These are phyloP conservation scores for Penicillium steckii DNA, from an alignment of 495 filamentous ascomycete genomes.

Conservation along the genomic window DNA sequence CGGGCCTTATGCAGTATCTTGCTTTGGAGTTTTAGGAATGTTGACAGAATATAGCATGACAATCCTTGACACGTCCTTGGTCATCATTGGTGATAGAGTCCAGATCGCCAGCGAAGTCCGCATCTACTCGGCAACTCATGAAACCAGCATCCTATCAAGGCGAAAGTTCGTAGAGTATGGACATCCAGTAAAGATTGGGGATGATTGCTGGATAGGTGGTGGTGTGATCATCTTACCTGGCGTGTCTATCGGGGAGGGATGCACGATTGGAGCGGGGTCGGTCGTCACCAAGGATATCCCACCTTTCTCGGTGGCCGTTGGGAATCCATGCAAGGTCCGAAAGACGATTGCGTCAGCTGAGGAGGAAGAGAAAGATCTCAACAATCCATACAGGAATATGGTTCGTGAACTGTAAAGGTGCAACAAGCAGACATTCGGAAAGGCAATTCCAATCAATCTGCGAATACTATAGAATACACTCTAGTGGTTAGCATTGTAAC, in stretches of 20 bases:
- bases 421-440: no score
- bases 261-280: slow-evolving; percentile 39
- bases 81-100: slow-evolving; percentile 70
- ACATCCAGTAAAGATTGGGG: slow-evolving; percentile 65
- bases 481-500: no score
- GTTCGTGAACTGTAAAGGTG: not conserved
- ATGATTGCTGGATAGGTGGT: slow-evolving; percentile 83
- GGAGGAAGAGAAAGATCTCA: slow-evolving; percentile 19
- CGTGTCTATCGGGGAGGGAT: slow-evolving; percentile 55
- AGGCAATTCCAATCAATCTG: no score
- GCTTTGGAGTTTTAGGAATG: no score
- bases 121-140: slow-evolving; percentile 66
- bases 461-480: no score
- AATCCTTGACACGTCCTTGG: slow-evolving; percentile 65
- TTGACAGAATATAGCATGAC: slow-evolving; percentile 8
- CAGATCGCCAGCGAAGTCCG: slow-evolving; percentile 69
- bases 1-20: no score
- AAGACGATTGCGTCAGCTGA: slow-evolving; percentile 19
- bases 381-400: slow-evolving; percentile 16
- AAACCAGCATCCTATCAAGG: slow-evolving; percentile 64
- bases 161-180: slow-evolving; percentile 67
- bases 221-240: slow-evolving; percentile 67
- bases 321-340: slow-evolving; percentile 25
- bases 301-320: slow-evolving; percentile 36
- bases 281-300: slow-evolving; percentile 47